Conservation (phyloP, 257 asterid genomes). For the Lavandula angustifolia region DNA sequence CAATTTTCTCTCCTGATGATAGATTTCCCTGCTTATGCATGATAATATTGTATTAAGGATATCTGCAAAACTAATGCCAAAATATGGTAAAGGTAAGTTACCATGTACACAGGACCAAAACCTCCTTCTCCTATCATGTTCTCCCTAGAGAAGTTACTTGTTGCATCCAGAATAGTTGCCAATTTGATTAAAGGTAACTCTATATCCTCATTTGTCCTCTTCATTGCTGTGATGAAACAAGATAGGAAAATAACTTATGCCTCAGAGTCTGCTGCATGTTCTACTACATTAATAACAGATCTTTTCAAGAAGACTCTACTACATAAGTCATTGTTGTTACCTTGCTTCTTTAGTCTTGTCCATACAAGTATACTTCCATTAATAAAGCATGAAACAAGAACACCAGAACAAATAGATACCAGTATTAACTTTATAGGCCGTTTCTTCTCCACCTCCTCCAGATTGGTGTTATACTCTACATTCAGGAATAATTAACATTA, state of each 20-base stretch:
- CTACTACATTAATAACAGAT: no score
- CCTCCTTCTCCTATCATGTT: slow-evolving; percentile 51
- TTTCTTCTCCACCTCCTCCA: slow-evolving; percentile 17
- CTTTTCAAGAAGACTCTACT: background rate
- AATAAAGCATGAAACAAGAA: slow-evolving; percentile 21
- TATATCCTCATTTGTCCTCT: slow-evolving; percentile 15
- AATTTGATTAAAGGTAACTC: slow-evolving; percentile 42
- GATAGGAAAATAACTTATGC: no score
- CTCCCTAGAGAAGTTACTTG: slow-evolving; percentile 37
- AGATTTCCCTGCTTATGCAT: slow-evolving; percentile 35
- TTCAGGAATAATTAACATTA: background rate
- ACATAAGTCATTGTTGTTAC: background rate
- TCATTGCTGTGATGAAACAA: background rate
- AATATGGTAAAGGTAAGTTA: background rate
- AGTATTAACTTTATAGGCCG: slow-evolving; percentile 15
- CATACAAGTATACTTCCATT: background rate
- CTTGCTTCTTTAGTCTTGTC: slow-evolving; percentile 21
- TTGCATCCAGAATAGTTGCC: slow-evolving; percentile 36
- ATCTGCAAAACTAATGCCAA: background rate
- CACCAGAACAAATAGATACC: slow-evolving; percentile 24
- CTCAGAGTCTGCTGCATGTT: background rate
- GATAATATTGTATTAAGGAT: background rate
- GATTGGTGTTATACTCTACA: slow-evolving; percentile 9
- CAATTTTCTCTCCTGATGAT: slow-evolving; percentile 35
- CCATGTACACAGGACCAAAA: slow-evolving; percentile 52